Evolutionary conservation across 257 asterid species (phyloP).

Genomic region (Anisodus acutangulus): DNA sequence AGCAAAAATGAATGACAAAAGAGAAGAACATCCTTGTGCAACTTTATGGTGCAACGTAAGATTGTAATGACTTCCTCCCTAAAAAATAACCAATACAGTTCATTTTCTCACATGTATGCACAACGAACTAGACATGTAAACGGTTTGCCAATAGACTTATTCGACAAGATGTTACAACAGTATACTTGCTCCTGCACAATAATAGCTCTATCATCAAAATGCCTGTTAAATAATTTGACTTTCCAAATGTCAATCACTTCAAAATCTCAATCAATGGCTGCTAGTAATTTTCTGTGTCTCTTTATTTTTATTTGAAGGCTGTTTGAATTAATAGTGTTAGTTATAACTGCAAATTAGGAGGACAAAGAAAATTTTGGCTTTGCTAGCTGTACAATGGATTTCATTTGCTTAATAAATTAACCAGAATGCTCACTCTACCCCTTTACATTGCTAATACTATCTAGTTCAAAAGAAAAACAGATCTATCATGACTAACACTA

Average conservation of each 20-base stretch:
- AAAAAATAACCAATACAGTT: constrained; percentile 30
- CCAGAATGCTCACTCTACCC: constrained; percentile 20
- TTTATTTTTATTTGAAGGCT: not conserved
- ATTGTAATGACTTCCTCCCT: constrained; percentile 38
- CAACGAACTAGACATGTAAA: constrained; percentile 16
- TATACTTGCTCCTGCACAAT: not conserved
- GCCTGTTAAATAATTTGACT: not conserved
- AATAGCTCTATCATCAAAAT: constrained; percentile 9
- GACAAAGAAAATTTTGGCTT: constrained; percentile 20
- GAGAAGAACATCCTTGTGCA: constrained; percentile 36
- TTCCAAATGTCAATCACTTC: constrained; percentile 18
- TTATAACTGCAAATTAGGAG: not conserved
- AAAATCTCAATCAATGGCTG: not conserved
- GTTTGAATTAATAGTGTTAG: not conserved
- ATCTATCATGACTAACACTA: not conserved
- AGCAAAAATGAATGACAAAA: constrained; percentile 36
- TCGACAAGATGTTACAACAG: constrained; percentile 16
- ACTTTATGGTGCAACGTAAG: constrained; percentile 39
- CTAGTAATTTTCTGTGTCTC: not conserved
- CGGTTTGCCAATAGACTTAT: constrained; percentile 23
- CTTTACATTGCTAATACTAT: constrained; percentile 37
- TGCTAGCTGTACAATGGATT: constrained; percentile 33
- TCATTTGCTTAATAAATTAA: constrained; percentile 26
- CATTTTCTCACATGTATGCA: constrained; percentile 30
- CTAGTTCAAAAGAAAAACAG: constrained; percentile 26